These are phyloP conservation scores for Colletotrichum sidae DNA, from an alignment of 2,329 filamentous ascomycete species.

Conservation along the genomic window DNA sequence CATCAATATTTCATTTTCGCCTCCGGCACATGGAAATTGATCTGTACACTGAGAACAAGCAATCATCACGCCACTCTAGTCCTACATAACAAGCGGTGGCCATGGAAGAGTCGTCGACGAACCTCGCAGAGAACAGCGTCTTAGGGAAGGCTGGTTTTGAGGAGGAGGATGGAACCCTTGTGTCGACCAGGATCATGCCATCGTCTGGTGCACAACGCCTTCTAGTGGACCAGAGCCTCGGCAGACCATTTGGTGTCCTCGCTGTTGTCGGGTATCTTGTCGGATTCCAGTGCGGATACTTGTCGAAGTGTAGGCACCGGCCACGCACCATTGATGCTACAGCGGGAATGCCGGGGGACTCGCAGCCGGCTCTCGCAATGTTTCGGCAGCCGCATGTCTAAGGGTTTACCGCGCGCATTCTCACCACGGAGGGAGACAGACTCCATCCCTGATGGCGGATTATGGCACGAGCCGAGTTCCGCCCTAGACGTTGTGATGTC, in stretches of 20 bases:
- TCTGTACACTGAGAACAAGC: too few species aligned
- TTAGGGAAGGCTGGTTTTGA: background rate
- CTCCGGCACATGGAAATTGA: too few species aligned
- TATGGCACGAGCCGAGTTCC: constrained; percentile 1
- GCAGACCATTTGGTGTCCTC: background rate
- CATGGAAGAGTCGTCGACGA: too few species aligned
- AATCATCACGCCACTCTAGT: background rate
- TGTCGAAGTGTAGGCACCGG: background rate
- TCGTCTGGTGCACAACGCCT: constrained; percentile 13
- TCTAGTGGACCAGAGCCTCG: constrained; percentile 1
- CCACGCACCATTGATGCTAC: background rate
- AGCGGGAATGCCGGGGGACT: constrained; percentile 15
- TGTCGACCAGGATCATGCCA: constrained; percentile 23
- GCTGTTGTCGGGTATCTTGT: constrained; percentile 1
- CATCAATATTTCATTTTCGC: too few species aligned
- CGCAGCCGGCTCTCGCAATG: constrained; percentile 3
- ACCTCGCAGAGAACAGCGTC: too few species aligned
- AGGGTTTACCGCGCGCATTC: too few species aligned
- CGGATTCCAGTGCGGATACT: background rate
- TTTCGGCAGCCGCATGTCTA: constrained; percentile 12
- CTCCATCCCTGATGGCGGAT: background rate
- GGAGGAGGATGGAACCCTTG: background rate
- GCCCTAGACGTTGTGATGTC: constrained; percentile 7
- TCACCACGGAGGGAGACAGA: too few species aligned
- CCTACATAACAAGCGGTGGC: too few species aligned